Conservation (phyloP, 768 basidiomycete genomes). For the Lactarius vividus region DNA sequence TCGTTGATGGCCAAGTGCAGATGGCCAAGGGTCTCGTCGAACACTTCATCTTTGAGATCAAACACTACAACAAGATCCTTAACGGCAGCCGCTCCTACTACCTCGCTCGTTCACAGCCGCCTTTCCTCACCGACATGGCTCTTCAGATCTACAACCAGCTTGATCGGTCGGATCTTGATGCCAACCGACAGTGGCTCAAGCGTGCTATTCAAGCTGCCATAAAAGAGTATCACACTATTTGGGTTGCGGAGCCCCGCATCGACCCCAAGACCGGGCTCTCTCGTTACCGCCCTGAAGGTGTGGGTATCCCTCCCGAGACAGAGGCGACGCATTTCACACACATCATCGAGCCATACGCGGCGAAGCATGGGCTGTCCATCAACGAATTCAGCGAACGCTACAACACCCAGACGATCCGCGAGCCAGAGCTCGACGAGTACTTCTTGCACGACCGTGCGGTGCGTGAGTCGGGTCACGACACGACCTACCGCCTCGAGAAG, state of each 20-base stretch:
- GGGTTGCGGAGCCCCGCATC: conserved; percentile 93
- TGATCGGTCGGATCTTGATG: conserved; percentile 75
- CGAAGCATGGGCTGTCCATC: conserved; percentile 87
- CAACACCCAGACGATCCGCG: conserved; percentile 77
- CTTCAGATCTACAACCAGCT: conserved; percentile 97
- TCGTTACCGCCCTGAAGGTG: conserved; percentile 87
- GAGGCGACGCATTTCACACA: conserved; percentile 99
- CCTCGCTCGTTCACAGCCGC: conserved; percentile 93
- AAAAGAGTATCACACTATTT: conserved; percentile 98
- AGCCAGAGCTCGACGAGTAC: conserved; percentile 87
- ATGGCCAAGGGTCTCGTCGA: conserved; percentile 99
- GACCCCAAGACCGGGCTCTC: conserved; percentile 94
- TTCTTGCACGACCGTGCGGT: conserved; percentile 96
- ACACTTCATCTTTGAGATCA: conserved; percentile 99
- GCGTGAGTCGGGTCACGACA: conserved; percentile 94
- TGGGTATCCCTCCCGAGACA: conserved; percentile 97
- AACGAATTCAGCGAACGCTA: conserved; percentile 97
- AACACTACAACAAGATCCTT: conserved; percentile 93
- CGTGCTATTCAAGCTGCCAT: conserved; percentile 95
- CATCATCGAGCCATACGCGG: conserved; percentile 92
- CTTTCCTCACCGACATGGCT: conserved; percentile 98
- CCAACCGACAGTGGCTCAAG: conserved; percentile 90
- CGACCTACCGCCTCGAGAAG: conserved; percentile 96
- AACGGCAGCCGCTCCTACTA: conserved; percentile 97
- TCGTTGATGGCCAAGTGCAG: conserved; percentile 90